Evolutionary conservation across 2,329 filamentous ascomycete genomes (phyloP).

Genomic region (Ceratocystiopsis sp.): DNA sequence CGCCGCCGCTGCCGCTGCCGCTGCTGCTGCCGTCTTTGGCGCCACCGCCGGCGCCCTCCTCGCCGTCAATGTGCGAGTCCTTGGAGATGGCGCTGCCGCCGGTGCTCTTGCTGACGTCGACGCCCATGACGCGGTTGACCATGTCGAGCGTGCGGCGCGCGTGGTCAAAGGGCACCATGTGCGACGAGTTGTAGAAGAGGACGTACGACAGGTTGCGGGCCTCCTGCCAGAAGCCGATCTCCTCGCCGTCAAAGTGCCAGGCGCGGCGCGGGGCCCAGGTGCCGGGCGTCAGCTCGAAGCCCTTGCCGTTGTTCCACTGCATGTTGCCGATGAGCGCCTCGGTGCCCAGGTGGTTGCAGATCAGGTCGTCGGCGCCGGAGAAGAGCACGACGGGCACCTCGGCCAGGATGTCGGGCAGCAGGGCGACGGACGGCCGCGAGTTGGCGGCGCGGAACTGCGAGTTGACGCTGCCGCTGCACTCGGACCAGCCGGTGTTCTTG

Average conservation of each 20-base stretch:
- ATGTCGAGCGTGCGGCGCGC: conserved; percentile 79
- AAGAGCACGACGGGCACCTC: conserved; percentile 72
- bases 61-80: conserved; percentile 70
- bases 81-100: conserved; percentile 40
- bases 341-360: conserved; percentile 93
- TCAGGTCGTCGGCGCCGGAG: conserved; percentile 83
- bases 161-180: conserved; percentile 96
- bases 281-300: conserved; percentile 74
- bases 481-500: conserved; percentile 77
- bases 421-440: conserved; percentile 53
- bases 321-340: conserved; percentile 81
- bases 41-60: conserved; percentile 65
- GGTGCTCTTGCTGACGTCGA: conserved; percentile 81
- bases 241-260: conserved; percentile 83
- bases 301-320: conserved; percentile 79
- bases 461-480: conserved; percentile 72
- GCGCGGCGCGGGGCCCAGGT: conserved; percentile 83
- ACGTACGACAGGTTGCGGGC: conserved; percentile 93
- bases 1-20: conserved; percentile 53
- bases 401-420: conserved; percentile 64
- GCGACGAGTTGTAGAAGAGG: conserved; percentile 84
- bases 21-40: conserved; percentile 45
- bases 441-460: conserved; percentile 50
- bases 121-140: conserved; percentile 89
- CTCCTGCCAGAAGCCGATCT: conserved; percentile 83